phyloP scores from a whole-genome alignment of 352 stramenopile genomes.

The Pythium dissimile region DNA sequence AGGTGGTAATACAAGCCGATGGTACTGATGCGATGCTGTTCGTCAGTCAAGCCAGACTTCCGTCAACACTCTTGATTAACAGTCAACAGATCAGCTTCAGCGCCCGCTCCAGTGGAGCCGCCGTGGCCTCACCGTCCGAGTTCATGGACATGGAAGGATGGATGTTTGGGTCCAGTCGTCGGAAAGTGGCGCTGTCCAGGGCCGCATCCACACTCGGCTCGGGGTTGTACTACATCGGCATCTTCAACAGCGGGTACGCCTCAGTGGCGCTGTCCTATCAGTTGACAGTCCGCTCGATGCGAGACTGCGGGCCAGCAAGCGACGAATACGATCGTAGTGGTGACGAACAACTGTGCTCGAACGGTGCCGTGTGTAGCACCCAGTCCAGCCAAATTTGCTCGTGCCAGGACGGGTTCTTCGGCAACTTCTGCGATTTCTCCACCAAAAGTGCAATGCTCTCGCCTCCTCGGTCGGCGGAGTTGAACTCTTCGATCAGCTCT shows the following conservation, averaged over 20 bases:
- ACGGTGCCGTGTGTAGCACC: constrained; percentile 44
- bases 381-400: constrained; percentile 47
- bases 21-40: constrained; percentile 76
- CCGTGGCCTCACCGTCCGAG: no score
- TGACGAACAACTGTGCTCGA: constrained; percentile 37
- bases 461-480: neutral
- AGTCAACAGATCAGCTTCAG: neutral
- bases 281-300: constrained; percentile 51
- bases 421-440: constrained; percentile 39
- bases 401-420: constrained; percentile 32
- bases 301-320: constrained; percentile 30
- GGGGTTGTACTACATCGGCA: constrained; percentile 69
- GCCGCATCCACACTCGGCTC: constrained; percentile 63
- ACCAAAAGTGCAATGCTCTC: constrained; percentile 18
- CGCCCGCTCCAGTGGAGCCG: constrained; percentile 23
- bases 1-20: constrained; percentile 27
- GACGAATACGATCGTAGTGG: no score
- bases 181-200: constrained; percentile 57
- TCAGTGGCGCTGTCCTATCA: constrained; percentile 39
- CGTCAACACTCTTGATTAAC: constrained; percentile 21
- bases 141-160: constrained; percentile 50
- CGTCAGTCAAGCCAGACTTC: constrained; percentile 60
- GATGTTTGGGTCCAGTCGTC: constrained; percentile 30
- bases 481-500: constrained; percentile 21
- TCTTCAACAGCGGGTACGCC: constrained; percentile 74